Conservation (phyloP, 257 asterid species). For the Sherardia arvensis region DNA sequence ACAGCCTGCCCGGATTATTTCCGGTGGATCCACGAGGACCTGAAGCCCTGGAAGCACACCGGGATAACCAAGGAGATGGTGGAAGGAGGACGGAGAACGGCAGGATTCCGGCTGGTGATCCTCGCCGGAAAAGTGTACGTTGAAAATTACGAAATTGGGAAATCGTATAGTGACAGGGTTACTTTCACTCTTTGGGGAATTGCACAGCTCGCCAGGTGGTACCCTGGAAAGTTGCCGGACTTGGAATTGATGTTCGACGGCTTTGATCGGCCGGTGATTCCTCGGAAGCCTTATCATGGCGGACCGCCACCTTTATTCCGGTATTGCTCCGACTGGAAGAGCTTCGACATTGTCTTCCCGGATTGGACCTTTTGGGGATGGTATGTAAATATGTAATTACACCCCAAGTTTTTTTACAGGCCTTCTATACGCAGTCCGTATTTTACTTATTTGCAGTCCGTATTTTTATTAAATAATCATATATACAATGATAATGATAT, state of each 20-base stretch:
- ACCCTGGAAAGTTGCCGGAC: constrained; percentile 26
- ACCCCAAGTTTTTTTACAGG: too few relatives aligned
- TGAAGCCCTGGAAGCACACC: constrained; percentile 20
- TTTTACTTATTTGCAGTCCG: too few relatives aligned
- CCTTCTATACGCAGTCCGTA: too few relatives aligned
- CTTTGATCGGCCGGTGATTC: constrained; percentile 20
- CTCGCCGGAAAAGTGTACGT: constrained; percentile 18
- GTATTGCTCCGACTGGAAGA: constrained; percentile 61
- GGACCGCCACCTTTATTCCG: constrained; percentile 59
- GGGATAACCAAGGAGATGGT: constrained; percentile 20
- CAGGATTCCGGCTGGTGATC: constrained; percentile 23
- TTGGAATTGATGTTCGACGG: constrained; percentile 26
- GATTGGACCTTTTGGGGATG: constrained; percentile 98
- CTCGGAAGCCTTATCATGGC: constrained; percentile 12
- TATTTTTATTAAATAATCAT: too few relatives aligned
- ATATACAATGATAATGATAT: too few relatives aligned
- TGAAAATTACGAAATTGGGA: not conserved
- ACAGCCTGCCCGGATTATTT: constrained; percentile 22
- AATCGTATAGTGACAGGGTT: constrained; percentile 12
- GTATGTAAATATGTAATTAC: too few relatives aligned
- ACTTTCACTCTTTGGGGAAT: constrained; percentile 25
- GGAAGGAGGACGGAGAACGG: constrained; percentile 10
- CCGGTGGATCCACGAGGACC: constrained; percentile 27
- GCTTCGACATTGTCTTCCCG: constrained; percentile 85
- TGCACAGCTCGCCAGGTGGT: constrained; percentile 17